A percentile compares a stretch with the other conserved stretches of the same genome.
These are phyloP conservation scores for Trichoderma koningiopsis DNA, from an alignment of 2,329 filamentous ascomycete species.

Conservation along the genomic window DNA sequence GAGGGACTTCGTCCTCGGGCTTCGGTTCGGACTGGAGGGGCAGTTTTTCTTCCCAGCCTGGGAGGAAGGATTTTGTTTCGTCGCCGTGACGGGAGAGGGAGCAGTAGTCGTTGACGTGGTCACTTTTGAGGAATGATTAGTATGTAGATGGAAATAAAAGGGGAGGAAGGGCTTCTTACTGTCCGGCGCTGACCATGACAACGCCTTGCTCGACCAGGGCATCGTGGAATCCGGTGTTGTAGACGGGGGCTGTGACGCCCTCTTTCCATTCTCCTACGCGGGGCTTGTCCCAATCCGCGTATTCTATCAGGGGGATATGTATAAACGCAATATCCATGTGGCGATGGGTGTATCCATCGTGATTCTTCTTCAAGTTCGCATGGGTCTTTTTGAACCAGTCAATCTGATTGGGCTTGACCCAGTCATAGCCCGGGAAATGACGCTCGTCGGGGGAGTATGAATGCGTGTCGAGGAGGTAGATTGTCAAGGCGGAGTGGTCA, in stretches of 20 bases:
- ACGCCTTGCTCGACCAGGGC: constrained; percentile 85
- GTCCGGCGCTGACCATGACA: constrained; percentile 85
- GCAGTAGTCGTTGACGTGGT: constrained; percentile 98
- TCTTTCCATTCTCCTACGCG: constrained; percentile 73
- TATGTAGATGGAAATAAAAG: neutral
- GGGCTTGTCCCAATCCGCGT: constrained; percentile 64
- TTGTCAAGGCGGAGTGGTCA: constrained; percentile 84
- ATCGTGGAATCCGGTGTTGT: constrained; percentile 91
- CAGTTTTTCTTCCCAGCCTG: constrained; percentile 27
- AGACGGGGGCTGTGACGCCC: constrained; percentile 80
- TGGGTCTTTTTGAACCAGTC: constrained; percentile 89
- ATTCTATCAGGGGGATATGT: constrained; percentile 94
- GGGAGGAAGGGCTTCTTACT: constrained; percentile 56
- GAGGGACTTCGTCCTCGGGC: constrained; percentile 37
- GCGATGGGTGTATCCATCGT: constrained; percentile 83
- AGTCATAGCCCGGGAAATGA: constrained; percentile 91
- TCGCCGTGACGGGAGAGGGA: constrained; percentile 59
- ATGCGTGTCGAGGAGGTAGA: constrained; percentile 96
- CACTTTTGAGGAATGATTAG: constrained; percentile 50
- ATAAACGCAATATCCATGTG: constrained; percentile 98
- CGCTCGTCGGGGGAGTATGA: constrained; percentile 87
- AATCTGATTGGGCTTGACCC: constrained; percentile 93
- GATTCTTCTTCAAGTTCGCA: constrained; percentile 70
- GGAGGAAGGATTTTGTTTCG: constrained; percentile 26
- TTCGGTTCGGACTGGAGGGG: constrained; percentile 35